A percentile compares a stretch with the other conserved stretches of the same genome.
These are phyloP conservation scores for Scleromitrula shiraiana DNA, from an alignment of 2,329 filamentous ascomycete genomes.

Conservation along the genomic window DNA sequence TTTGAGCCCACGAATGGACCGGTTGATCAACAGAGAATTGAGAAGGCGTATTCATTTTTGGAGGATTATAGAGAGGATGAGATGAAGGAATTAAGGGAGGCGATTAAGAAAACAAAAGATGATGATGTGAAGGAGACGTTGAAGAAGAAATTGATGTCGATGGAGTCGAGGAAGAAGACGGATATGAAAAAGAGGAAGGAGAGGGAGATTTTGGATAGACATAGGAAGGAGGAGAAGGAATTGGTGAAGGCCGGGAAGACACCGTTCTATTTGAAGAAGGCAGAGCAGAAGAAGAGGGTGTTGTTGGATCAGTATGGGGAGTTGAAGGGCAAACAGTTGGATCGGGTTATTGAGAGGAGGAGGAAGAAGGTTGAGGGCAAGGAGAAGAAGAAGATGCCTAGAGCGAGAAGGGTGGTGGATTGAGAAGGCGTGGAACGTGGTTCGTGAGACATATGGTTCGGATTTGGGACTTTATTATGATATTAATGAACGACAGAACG, in stretches of 20 bases:
- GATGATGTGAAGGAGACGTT: slow-evolving; percentile 58
- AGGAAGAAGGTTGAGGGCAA: slow-evolving; percentile 82
- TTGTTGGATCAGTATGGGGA: slow-evolving; percentile 70
- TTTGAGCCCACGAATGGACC: slow-evolving; percentile 63
- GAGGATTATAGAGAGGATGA: slow-evolving; percentile 81
- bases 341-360: slow-evolving; percentile 76
- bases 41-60: slow-evolving; percentile 78
- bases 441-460: neutral
- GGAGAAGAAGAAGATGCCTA: slow-evolving; percentile 72
- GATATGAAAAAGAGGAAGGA: slow-evolving; percentile 62
- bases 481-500: too few species aligned
- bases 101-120: slow-evolving; percentile 63
- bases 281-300: slow-evolving; percentile 81
- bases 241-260: slow-evolving; percentile 80
- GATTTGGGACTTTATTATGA: neutral
- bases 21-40: slow-evolving; percentile 50
- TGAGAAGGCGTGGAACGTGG: neutral
- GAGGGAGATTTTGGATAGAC: slow-evolving; percentile 61
- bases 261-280: slow-evolving; percentile 88
- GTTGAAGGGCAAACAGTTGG: slow-evolving; percentile 79
- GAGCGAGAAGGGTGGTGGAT: slow-evolving; percentile 38
- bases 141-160: slow-evolving; percentile 65
- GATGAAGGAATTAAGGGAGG: slow-evolving; percentile 62
- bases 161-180: slow-evolving; percentile 70
- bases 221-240: slow-evolving; percentile 77